A percentile compares a stretch with the other conserved stretches of the same genome.
phyloP scores from a whole-genome alignment of 2,329 filamentous ascomycete species.

The Neophaeococcomyces mojaviensis region DNA sequence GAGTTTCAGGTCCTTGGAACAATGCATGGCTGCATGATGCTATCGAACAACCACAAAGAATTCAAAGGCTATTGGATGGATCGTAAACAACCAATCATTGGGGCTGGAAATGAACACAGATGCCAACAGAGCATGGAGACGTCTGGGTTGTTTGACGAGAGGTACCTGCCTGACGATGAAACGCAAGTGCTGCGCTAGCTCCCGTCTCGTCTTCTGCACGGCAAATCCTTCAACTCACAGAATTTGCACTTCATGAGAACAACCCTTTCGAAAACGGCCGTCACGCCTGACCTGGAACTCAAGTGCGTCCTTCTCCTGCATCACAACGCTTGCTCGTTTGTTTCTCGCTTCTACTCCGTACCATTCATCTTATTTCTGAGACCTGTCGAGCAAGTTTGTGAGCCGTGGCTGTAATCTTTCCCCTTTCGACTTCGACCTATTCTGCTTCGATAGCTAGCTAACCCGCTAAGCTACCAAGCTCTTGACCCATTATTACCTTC shows the following conservation, averaged over 20 bases:
- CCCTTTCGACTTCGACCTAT: not conserved
- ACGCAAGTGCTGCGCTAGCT: conserved; percentile 7
- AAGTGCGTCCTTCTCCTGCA: not conserved
- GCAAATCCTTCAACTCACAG: not conserved
- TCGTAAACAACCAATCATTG: no score
- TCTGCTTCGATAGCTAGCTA: not conserved
- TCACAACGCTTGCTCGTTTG: not conserved
- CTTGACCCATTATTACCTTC: not conserved
- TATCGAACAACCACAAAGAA: no score
- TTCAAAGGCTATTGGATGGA: no score
- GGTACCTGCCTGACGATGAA: conserved; percentile 9
- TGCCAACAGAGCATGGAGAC: not conserved
- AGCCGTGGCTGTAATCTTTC: not conserved
- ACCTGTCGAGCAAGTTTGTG: not conserved
- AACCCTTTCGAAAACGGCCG: not conserved
- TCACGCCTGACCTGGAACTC: no score
- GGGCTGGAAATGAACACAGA: no score
- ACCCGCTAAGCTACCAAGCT: not conserved
- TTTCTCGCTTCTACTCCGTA: not conserved
- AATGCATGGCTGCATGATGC: no score
- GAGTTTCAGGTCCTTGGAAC: no score
- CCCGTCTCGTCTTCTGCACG: no score
- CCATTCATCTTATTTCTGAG: not conserved
- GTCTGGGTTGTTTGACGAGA: not conserved
- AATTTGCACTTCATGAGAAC: not conserved